phyloP scores from a whole-genome alignment of 2,329 filamentous ascomycete species.

The Cladorrhinum sp. region DNA sequence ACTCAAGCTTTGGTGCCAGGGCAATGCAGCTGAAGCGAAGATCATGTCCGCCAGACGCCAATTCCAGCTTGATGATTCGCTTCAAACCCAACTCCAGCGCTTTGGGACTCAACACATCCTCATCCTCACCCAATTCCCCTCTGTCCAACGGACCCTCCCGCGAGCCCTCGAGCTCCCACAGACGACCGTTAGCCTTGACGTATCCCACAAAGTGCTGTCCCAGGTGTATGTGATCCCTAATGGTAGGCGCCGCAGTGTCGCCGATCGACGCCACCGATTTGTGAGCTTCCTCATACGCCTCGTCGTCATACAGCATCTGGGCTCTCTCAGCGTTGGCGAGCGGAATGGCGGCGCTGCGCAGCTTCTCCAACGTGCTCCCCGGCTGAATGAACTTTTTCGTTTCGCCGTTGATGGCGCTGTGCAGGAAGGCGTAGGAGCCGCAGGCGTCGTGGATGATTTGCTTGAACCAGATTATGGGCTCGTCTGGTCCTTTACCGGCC shows the following conservation, averaged over 20 bases:
- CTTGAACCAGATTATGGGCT: slow-evolving; percentile 74
- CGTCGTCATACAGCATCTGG: slow-evolving; percentile 66
- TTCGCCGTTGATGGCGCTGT: slow-evolving; percentile 68
- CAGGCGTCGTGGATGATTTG: slow-evolving; percentile 84
- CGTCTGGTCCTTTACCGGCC: slow-evolving; percentile 29
- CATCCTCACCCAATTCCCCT: slow-evolving; percentile 50
- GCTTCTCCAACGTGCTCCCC: slow-evolving; percentile 52
- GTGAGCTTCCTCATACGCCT: slow-evolving; percentile 69
- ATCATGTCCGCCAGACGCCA: slow-evolving; percentile 32
- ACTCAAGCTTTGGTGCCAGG: slow-evolving; percentile 30
- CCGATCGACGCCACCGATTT: slow-evolving; percentile 65
- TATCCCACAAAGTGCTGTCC: slow-evolving; percentile 82
- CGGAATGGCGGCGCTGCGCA: slow-evolving; percentile 61
- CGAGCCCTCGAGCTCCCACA: slow-evolving; percentile 80
- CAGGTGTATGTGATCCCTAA: slow-evolving; percentile 50
- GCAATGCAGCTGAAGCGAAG: slow-evolving; percentile 40
- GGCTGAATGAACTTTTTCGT: slow-evolving; percentile 52
- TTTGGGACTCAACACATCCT: slow-evolving; percentile 63
- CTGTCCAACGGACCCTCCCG: slow-evolving; percentile 71
- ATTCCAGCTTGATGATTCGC: slow-evolving; percentile 41
- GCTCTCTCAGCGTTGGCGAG: slow-evolving; percentile 61
- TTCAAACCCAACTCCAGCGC: slow-evolving; percentile 61
- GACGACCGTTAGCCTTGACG: slow-evolving; percentile 60
- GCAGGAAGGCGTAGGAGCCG: slow-evolving; percentile 73
- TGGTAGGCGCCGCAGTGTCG: slow-evolving; percentile 61